phyloP scores from a whole-genome alignment of 306 rosid species.

The Fragaria iinumae region DNA sequence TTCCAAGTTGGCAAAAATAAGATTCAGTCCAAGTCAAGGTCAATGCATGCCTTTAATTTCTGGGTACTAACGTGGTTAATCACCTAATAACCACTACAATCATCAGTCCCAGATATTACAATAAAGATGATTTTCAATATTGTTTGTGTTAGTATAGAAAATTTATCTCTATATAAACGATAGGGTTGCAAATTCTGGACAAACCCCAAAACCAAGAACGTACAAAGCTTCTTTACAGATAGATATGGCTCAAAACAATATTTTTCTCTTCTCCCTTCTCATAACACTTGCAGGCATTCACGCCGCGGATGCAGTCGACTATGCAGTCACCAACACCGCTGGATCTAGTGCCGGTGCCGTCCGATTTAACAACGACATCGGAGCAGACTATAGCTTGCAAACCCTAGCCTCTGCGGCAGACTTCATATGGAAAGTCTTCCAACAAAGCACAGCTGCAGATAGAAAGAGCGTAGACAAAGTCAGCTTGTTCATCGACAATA shows the following conservation, averaged over 20 bases:
- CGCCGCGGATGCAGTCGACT: conserved; percentile 18
- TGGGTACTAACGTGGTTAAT: neutral
- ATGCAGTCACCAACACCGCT: conserved; percentile 24
- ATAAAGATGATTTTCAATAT: too few relatives aligned
- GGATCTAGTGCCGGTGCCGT: conserved; percentile 26
- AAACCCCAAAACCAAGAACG: neutral
- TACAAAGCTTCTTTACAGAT: neutral
- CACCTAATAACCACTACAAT: too few relatives aligned
- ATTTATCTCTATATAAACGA: conserved; percentile 2
- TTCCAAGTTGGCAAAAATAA: too few relatives aligned
- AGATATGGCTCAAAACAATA: conserved; percentile 13
- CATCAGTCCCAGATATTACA: neutral
- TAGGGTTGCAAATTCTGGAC: neutral
- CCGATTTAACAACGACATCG: conserved; percentile 37
- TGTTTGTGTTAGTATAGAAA: neutral
- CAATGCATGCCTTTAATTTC: neutral
- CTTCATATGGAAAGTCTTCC: conserved; percentile 35
- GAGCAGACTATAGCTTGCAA: conserved; percentile 14
- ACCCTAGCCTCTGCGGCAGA: conserved; percentile 30
- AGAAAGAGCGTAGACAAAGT: conserved; percentile 12
- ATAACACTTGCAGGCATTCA: conserved; percentile 3
- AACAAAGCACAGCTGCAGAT: conserved; percentile 9
- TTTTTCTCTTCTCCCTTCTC: conserved; percentile 9
- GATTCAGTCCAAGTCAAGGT: conserved; percentile 5
- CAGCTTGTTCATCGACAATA: conserved; percentile 29